Evolutionary conservation across 140 eudicot species (phyloP).

Genomic region (Ambrosia hybrid): DNA sequence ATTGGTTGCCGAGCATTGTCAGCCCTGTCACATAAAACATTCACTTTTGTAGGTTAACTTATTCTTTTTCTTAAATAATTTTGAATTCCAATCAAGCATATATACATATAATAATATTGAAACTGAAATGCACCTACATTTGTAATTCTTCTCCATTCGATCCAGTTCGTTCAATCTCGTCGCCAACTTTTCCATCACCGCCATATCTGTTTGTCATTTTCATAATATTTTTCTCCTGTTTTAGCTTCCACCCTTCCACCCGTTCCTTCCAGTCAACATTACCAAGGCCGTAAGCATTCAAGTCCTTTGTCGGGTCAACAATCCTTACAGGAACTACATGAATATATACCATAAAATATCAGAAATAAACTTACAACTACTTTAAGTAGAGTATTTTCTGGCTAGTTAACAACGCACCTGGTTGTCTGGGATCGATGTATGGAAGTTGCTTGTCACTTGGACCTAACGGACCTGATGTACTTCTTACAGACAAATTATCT

Average conservation of each 20-base stretch:
- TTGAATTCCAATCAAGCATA: too few species aligned
- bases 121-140: constrained; percentile 48
- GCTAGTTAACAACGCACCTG: constrained; percentile 46
- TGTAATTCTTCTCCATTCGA: constrained; percentile 95
- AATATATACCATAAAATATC: constrained; percentile 18
- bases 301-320: constrained; percentile 94
- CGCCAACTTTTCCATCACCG: constrained; percentile 77
- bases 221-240: constrained; percentile 75
- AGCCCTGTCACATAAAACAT: constrained; percentile 57
- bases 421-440: constrained; percentile 90
- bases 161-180: constrained; percentile 87
- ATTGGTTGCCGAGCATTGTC: constrained; percentile 82
- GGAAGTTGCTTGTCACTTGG: constrained; percentile 83
- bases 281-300: constrained; percentile 92
- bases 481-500: constrained; percentile 76
- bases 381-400: neutral
- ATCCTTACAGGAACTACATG: constrained; percentile 93
- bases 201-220: constrained; percentile 63
- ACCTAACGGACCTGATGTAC: constrained; percentile 92
- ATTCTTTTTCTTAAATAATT: neutral
- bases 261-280: constrained; percentile 99
- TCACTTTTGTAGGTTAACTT: neutral
- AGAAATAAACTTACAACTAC: neutral
- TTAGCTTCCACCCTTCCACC: constrained; percentile 96
- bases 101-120: neutral